Evolutionary conservation across 108 stramenopile species (phyloP).

Genomic region (Cyclostephanos tholiformis): DNA sequence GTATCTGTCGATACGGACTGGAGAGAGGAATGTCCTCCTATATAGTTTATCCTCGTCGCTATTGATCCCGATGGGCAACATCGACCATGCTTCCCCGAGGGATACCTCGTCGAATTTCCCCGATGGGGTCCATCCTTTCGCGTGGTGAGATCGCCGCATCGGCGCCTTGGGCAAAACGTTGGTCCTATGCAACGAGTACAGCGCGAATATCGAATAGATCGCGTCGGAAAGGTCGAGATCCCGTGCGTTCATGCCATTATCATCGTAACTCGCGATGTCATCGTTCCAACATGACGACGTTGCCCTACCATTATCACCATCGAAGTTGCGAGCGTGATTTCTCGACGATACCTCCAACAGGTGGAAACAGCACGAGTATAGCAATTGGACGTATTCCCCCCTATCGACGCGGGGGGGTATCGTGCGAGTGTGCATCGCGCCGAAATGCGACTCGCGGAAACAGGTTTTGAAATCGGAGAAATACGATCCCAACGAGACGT

Average conservation of each 20-base stretch:
- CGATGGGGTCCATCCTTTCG: conserved; percentile 13
- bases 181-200: conserved; percentile 41
- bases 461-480: conserved; percentile 31
- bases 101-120: conserved; percentile 12
- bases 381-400: conserved; percentile 41
- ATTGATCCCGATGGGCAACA: conserved; percentile 26
- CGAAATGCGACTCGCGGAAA: conserved; percentile 32
- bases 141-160: not conserved
- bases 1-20: conserved; percentile 31
- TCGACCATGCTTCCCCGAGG: conserved; percentile 23
- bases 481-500: conserved; percentile 8
- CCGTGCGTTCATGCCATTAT: no score
- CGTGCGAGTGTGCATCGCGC: conserved; percentile 37
- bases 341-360: conserved; percentile 32
- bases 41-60: conserved; percentile 23
- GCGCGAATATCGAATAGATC: conserved; percentile 32
- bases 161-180: conserved; percentile 37
- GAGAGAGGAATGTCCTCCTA: conserved; percentile 30
- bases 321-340: no score
- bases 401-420: conserved; percentile 37
- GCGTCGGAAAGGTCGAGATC: no score
- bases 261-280: not conserved
- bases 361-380: conserved; percentile 39
- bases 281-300: conserved; percentile 6
- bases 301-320: no score